phyloP scores from a whole-genome alignment of 345 rosid species.

The Citrus reticulata region DNA sequence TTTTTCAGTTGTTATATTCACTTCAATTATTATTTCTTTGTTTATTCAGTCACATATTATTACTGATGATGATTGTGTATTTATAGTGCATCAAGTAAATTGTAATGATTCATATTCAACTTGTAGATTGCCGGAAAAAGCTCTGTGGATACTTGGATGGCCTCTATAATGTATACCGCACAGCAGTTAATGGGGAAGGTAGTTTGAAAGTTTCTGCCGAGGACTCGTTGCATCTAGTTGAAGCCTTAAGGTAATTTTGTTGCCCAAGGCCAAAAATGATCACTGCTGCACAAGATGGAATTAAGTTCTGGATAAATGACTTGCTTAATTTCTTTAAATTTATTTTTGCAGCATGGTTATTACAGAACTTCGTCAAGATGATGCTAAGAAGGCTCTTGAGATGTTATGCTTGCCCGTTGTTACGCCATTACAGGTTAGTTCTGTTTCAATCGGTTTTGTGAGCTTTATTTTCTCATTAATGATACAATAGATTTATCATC shows the following conservation, averaged over 20 bases:
- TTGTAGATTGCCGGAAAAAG: slow-evolving; percentile 86
- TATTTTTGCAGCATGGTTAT: slow-evolving; percentile 77
- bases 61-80: slow-evolving; percentile 2
- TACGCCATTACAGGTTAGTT: slow-evolving; percentile 77
- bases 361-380: slow-evolving; percentile 83
- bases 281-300: slow-evolving; percentile 11
- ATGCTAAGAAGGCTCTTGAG: slow-evolving; percentile 85
- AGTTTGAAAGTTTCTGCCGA: slow-evolving; percentile 84
- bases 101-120: slow-evolving; percentile 13
- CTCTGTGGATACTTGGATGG: slow-evolving; percentile 78
- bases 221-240: slow-evolving; percentile 88
- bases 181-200: slow-evolving; percentile 78
- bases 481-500: slow-evolving; percentile 17
- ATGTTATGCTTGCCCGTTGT: slow-evolving; percentile 79
- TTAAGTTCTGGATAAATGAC: slow-evolving; percentile 5
- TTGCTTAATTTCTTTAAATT: slow-evolving; percentile 23
- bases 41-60: not conserved
- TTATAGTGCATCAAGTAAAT: not conserved
- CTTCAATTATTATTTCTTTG: not conserved
- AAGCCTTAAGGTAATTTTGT: slow-evolving; percentile 76
- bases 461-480: slow-evolving; percentile 2
- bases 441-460: not conserved
- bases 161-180: slow-evolving; percentile 72
- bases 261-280: slow-evolving; percentile 5
- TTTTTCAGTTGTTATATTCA: not conserved